These are phyloP conservation scores for Spinacia oleracea DNA, from an alignment of 179 eudicot species.

Conservation along the genomic window DNA sequence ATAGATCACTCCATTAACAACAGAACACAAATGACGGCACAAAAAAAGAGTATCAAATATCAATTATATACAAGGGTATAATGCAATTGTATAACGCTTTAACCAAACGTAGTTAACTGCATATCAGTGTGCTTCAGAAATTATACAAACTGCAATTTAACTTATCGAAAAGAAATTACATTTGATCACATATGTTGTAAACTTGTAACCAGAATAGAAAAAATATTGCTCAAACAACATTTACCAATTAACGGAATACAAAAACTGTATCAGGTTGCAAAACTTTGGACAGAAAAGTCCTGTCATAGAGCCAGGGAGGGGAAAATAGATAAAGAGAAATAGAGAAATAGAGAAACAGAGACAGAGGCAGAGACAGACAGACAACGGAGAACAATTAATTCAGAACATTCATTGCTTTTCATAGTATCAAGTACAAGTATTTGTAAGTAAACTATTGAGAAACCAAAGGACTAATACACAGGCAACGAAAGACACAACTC, in stretches of 20 bases:
- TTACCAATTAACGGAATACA: conserved; percentile 3
- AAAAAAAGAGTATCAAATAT: not conserved
- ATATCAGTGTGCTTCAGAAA: not conserved
- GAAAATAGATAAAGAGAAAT: conserved; percentile 4
- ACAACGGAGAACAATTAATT: conserved; percentile 7
- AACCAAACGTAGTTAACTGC: not conserved
- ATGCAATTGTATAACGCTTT: conserved; percentile 8
- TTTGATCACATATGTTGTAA: not conserved
- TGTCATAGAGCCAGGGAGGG: not conserved
- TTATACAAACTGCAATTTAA: not conserved
- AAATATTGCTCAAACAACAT: not conserved
- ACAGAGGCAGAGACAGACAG: conserved; percentile 18
- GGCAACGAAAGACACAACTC: conserved; percentile 23
- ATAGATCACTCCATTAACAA: not conserved
- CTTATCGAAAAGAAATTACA: conserved; percentile 3
- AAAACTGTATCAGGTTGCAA: conserved; percentile 10
- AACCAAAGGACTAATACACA: conserved; percentile 28
- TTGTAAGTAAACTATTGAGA: conserved; percentile 16
- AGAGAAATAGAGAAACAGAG: too few relatives aligned
- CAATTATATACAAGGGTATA: conserved; percentile 5
- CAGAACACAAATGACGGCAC: conserved; percentile 17
- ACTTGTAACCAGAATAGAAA: not conserved
- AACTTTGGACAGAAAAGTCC: not conserved
- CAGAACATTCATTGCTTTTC: conserved; percentile 37
- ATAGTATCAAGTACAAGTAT: conserved; percentile 36